Evolutionary conservation across 176 grass and related monocot species (phyloP).

Genomic region (Miscanthus lutarioriparius): DNA sequence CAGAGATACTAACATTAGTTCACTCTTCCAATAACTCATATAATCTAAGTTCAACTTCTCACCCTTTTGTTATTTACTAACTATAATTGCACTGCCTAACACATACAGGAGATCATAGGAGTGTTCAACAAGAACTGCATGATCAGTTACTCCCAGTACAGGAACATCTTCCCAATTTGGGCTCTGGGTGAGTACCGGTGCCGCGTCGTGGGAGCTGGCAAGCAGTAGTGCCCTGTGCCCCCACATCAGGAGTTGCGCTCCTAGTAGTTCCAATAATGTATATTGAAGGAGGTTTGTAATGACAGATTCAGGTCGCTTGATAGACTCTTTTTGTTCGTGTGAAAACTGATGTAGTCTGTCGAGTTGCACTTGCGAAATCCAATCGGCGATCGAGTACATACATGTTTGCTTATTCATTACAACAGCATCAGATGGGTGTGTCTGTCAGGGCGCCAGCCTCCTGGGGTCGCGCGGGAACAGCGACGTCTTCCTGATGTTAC

Average conservation of each 20-base stretch:
- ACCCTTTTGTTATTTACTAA: neutral
- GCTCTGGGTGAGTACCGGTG: conserved; percentile 68
- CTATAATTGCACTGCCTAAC: neutral
- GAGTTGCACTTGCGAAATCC: too few species aligned
- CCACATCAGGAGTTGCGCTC: neutral
- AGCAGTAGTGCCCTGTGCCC: conserved; percentile 1
- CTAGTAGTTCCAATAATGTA: neutral
- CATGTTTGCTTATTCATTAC: too few species aligned
- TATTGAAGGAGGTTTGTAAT: conserved; percentile 14
- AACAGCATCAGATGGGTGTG: too few species aligned
- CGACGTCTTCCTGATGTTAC: conserved; percentile 64
- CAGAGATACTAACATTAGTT: too few species aligned
- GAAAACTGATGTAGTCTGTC: neutral
- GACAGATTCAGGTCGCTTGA: neutral
- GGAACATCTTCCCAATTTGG: conserved; percentile 88
- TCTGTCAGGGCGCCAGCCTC: conserved; percentile 39
- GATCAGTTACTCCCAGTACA: conserved; percentile 75
- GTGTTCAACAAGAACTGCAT: conserved; percentile 84
- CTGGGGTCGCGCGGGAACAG: conserved; percentile 76
- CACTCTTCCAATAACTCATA: neutral
- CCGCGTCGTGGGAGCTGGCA: conserved; percentile 35
- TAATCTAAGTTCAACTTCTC: too few species aligned
- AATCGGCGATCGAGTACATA: too few species aligned
- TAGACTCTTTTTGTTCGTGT: neutral
- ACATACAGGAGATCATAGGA: conserved; percentile 77